Evolutionary conservation across 306 rosid genomes (phyloP).

Genomic region (Cyamopsis tetragonoloba): DNA sequence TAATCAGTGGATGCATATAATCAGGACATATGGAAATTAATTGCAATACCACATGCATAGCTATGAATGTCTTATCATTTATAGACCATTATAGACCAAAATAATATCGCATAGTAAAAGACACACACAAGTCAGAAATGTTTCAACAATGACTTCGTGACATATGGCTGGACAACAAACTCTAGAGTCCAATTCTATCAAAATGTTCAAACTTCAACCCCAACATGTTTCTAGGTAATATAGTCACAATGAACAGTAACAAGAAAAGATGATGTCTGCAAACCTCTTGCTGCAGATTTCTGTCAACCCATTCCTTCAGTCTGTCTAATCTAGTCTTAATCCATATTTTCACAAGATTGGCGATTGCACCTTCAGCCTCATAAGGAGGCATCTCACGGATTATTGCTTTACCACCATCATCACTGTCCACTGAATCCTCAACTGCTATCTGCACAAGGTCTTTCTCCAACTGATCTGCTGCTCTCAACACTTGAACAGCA

Average conservation of each 20-base stretch:
- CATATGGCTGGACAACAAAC: neutral
- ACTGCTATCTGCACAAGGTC: slow-evolving; percentile 96
- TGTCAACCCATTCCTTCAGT: slow-evolving; percentile 91
- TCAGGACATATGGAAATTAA: neutral
- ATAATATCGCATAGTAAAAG: neutral
- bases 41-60: neutral
- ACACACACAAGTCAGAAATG: neutral
- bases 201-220: neutral
- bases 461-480: slow-evolving; percentile 96
- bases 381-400: slow-evolving; percentile 99
- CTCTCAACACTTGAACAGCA: slow-evolving; percentile 88
- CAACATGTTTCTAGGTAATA: neutral
- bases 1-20: neutral
- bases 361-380: slow-evolving; percentile 91
- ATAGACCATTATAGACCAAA: slow-evolving; percentile 14
- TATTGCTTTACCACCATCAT: slow-evolving; percentile 97
- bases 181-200: slow-evolving; percentile 1
- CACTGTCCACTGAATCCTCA: slow-evolving; percentile 93
- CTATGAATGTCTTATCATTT: neutral
- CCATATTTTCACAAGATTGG: slow-evolving; percentile 91
- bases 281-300: slow-evolving; percentile 97
- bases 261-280: slow-evolving; percentile 29
- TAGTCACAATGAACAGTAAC: neutral
- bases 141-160: neutral
- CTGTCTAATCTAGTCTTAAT: slow-evolving; percentile 82